Base-by-base conservation (phyloP, 305 asterid species). In the Fraxinus sp. region DNA sequence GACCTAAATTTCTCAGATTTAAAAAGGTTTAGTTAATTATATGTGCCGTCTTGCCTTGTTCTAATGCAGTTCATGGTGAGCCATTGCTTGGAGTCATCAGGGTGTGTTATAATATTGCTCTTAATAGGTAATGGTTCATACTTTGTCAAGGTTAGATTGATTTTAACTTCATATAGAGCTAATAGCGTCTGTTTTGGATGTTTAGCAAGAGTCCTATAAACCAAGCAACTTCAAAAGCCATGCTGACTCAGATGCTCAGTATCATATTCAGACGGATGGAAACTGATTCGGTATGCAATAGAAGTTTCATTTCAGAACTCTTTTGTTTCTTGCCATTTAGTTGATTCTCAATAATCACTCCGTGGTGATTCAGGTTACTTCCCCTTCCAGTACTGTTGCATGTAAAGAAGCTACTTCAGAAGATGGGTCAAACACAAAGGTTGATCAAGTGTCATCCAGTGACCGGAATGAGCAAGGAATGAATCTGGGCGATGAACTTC, bases 141-240 rank as follows among this genome's bases (percentile, higher is more conserved):
- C 74, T 18, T 44, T 82, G 79, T 78, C 79, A 39, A 78, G 89
- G 74, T 87, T 83, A 26, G 9, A 75, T 81, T 79, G 85, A 41
- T 49, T 81, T 81, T 82, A 77, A 44, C 78, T 62, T 78, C 24
- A 52, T 57, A 44, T 79, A 66, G 72, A 90, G 84, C 89, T 86
- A 26, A 81, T 88, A 79, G 78, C 39, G 81, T 82, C 82, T 85
- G 76, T 33, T 80, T 86, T 86, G 77, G 86, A 84, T 88, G 86
- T 91, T 86, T 84, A 97, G 99, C 95, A 97, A 97, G 95, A 93
- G 98, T 84, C 97, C 92, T 83, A 92, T 97, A 84, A 97, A 97
- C 92, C 99, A 97, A 92, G 97, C 97, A 73, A 97, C 99, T 33
- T 86, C 99, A 78, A 97, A 93, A 86, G 99, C 99, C 86, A 97